Conservation (phyloP, 1,284 basidiomycete species). For the Thelephora terrestris region DNA sequence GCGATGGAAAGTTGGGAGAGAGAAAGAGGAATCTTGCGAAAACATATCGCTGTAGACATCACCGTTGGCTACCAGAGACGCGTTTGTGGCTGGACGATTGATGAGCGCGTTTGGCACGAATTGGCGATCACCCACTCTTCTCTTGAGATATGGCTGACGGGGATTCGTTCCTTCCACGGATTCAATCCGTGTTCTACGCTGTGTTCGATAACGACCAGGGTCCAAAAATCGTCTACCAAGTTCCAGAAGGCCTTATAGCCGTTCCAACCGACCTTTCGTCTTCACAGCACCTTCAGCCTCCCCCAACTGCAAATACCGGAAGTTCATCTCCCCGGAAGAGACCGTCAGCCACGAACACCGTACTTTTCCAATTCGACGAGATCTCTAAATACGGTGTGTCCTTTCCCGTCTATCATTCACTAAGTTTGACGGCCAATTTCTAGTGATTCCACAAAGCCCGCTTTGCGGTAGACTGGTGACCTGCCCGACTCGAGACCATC, state of each 20-base stretch:
- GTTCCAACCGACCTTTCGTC: conserved; percentile 4
- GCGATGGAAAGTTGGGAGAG: conserved; percentile 58
- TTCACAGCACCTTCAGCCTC: neutral
- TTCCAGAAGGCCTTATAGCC: conserved; percentile 78
- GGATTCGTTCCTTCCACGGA: conserved; percentile 67
- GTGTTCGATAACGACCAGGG: conserved; percentile 78
- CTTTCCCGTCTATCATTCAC: too few relatives aligned
- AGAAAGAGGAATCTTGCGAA: conserved; percentile 48
- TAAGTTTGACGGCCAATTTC: too few relatives aligned
- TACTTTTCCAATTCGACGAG: conserved; percentile 85
- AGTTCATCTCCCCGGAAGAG: conserved; percentile 40
- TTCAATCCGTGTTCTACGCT: conserved; percentile 82
- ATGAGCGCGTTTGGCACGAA: too few relatives aligned
- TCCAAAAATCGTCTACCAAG: conserved; percentile 81
- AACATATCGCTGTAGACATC: conserved; percentile 16
- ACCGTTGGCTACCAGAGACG: too few relatives aligned
- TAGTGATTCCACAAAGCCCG: conserved; percentile 77
- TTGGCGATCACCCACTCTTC: too few relatives aligned
- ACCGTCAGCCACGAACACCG: conserved; percentile 34
- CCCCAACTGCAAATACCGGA: conserved; percentile 27
- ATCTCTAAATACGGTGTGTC: conserved; percentile 67
- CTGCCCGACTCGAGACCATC: conserved; percentile 61
- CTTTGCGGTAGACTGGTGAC: conserved; percentile 87
- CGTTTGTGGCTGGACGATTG: too few relatives aligned
- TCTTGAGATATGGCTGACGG: conserved; percentile 28